Conservation (phyloP, 2,329 filamentous ascomycete species). For the Colletotrichum navitas region DNA sequence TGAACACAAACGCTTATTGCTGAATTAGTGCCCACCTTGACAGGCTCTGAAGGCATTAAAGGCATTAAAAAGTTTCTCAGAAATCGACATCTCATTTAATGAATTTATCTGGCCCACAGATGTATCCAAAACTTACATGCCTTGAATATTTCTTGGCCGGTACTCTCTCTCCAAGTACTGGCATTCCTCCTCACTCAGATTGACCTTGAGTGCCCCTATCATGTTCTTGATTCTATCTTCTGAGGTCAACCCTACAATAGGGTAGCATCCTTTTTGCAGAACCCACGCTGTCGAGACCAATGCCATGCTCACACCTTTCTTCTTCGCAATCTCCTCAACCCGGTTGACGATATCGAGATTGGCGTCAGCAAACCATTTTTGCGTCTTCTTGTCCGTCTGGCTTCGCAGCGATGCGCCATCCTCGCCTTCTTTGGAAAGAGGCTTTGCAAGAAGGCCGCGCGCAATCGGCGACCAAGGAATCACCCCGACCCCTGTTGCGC, state of each 20-base stretch:
- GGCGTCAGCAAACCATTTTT: constrained; percentile 54
- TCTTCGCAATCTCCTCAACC: constrained; percentile 67
- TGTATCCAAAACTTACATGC: constrained; percentile 41
- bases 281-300: constrained; percentile 75
- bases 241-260: constrained; percentile 72
- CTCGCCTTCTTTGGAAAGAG: constrained; percentile 37
- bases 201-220: constrained; percentile 48
- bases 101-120: background rate
- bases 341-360: constrained; percentile 55
- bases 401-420: constrained; percentile 41
- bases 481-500: constrained; percentile 52
- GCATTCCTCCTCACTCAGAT: constrained; percentile 34
- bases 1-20: background rate
- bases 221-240: constrained; percentile 72
- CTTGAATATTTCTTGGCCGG: constrained; percentile 57
- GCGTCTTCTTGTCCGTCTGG: constrained; percentile 41
- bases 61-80: background rate
- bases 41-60: background rate
- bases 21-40: background rate
- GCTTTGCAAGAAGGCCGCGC: constrained; percentile 49
- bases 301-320: constrained; percentile 71
- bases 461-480: constrained; percentile 53
- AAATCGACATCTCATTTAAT: background rate
- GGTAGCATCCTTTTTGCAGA: constrained; percentile 63
- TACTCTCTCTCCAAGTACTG: constrained; percentile 68